Evolutionary conservation across 2,329 filamentous ascomycete species (phyloP).

Genomic region (Thermochaetoides dissita): DNA sequence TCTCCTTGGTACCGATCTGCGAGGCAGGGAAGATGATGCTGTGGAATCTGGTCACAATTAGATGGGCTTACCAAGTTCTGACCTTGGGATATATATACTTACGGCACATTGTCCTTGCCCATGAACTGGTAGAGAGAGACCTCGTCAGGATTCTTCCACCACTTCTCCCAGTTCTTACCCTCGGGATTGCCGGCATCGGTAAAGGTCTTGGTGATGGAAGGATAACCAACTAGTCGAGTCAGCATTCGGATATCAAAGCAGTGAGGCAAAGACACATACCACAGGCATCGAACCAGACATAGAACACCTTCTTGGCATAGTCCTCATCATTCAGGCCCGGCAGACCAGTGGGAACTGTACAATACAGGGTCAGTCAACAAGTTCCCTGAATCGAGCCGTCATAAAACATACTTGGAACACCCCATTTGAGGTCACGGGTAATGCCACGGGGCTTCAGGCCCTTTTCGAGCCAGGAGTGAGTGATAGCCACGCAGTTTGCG

Average conservation of each 20-base stretch:
- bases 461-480: slow-evolving; percentile 67
- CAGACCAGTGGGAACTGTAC: slow-evolving; percentile 30
- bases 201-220: slow-evolving; percentile 87
- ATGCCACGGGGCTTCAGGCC: slow-evolving; percentile 79
- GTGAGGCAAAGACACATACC: slow-evolving; percentile 21
- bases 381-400: neutral
- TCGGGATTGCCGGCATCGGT: slow-evolving; percentile 39
- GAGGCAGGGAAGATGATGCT: slow-evolving; percentile 83
- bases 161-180: slow-evolving; percentile 68
- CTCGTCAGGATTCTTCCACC: slow-evolving; percentile 84
- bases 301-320: slow-evolving; percentile 59
- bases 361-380: neutral
- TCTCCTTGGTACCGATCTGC: slow-evolving; percentile 69
- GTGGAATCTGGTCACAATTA: slow-evolving; percentile 51
- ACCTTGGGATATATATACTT: neutral
- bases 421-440: slow-evolving; percentile 87
- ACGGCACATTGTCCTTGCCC: slow-evolving; percentile 68
- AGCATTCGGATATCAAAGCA: neutral
- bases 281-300: slow-evolving; percentile 59
- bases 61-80: no score
- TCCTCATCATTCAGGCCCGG: slow-evolving; percentile 38
- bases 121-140: slow-evolving; percentile 90
- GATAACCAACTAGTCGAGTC: slow-evolving; percentile 50
- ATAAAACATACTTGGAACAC: slow-evolving; percentile 32
- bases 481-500: slow-evolving; percentile 61